Evolutionary conservation across 2,329 filamentous ascomycete genomes (phyloP).

Genomic region (Paecilomyces fulvus): DNA sequence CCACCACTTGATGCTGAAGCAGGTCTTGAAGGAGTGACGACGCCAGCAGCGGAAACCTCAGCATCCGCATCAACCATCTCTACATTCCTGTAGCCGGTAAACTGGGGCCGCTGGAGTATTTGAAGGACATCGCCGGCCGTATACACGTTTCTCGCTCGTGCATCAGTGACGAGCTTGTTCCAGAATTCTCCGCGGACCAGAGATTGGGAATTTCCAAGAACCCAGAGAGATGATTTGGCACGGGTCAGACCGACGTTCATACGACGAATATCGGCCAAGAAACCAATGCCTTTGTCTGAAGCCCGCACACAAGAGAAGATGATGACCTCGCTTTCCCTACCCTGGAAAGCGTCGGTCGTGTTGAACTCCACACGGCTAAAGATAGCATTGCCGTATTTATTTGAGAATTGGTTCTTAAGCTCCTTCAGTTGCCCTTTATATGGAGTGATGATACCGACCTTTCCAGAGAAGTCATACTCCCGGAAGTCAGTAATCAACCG

Average conservation of each 20-base stretch:
- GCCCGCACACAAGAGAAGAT: constrained; percentile 98
- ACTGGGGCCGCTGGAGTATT: constrained; percentile 48
- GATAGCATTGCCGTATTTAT: constrained; percentile 65
- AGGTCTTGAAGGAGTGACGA: constrained; percentile 6
- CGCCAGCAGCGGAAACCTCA: background rate
- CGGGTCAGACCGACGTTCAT: constrained; percentile 99
- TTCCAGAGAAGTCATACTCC: constrained; percentile 62
- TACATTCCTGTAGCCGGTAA: constrained; percentile 35
- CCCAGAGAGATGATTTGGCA: constrained; percentile 94
- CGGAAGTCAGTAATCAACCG: constrained; percentile 66
- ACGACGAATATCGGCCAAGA: constrained; percentile 94
- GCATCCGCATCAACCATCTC: constrained; percentile 34
- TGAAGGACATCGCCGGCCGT: constrained; percentile 57
- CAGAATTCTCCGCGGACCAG: constrained; percentile 85
- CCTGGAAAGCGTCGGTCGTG: constrained; percentile 96
- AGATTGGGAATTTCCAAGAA: constrained; percentile 83
- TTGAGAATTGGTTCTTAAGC: constrained; percentile 65
- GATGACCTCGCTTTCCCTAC: constrained; percentile 92
- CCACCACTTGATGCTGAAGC: constrained; percentile 12
- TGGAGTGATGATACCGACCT: constrained; percentile 94
- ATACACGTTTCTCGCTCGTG: constrained; percentile 64
- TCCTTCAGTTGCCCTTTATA: constrained; percentile 89
- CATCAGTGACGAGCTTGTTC: constrained; percentile 76
- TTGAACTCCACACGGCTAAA: constrained; percentile 87
- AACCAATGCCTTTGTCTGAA: constrained; percentile 87